Base-by-base conservation (phyloP, 345 rosid genomes). In the Aquilaria yunnanensis region DNA sequence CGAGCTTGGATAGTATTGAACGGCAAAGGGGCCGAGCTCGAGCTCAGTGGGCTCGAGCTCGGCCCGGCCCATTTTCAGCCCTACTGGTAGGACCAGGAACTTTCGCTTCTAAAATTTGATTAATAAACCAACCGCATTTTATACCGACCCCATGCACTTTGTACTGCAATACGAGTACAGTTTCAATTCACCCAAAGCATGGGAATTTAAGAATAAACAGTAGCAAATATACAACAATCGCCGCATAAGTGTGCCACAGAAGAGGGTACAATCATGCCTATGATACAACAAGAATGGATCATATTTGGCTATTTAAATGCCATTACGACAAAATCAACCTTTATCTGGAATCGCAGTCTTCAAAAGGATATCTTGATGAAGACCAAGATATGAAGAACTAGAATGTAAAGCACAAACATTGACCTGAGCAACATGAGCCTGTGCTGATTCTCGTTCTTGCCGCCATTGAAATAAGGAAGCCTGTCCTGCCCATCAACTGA, bases 301-400 rank as follows among this genome's bases (percentile, higher is more conserved):
- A 47, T 46, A 23, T 50, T 37, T 30, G 46, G 14, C 12, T 47
- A 59, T 49, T 55, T 53, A 54, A 32, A 41, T 12, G 48, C 52
- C 49, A 65, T 60, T 56, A 49, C n/a, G 56, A 54, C 43, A 14
- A 67, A 4, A 49, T 14, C 41, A 59, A 53, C 51, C 56, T 33
- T 67, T 63, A 66, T 76, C 51, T 55, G 65, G 56, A 65, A 59
- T 62, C 23, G 65, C 59, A 16, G 29, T 43, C 58, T 69, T 90
- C 81, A 93, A 80, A 93, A 88, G 10, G 97, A 93, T 70, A 94
- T 74, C 83, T 85, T 94, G 76, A 88, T 77, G 78, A 94, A 90
- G 72, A 90, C 97, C 70, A 85, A 54, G 53, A 93, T 65, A 58
- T 88, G 88, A 82, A 90, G 73, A 54, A 83, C 76, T 66, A 93